Evolutionary conservation across 768 basidiomycete species (phyloP), one percentile per base, ranked within the genome.

Genomic region (Floccularia luteovirens): DNA sequence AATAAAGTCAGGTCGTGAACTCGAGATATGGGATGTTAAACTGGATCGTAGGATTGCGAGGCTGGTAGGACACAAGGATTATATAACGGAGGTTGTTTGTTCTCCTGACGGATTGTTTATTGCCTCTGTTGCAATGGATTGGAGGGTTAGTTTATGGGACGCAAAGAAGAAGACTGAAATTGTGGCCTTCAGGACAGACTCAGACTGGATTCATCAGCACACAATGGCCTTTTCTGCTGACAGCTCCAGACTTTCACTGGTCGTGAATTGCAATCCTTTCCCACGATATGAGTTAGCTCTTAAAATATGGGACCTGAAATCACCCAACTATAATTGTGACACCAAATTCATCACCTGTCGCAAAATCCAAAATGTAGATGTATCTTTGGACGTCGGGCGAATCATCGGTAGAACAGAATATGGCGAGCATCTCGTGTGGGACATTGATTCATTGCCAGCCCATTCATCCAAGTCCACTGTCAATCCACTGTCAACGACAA

Each of bases 201-300:
- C 14, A n/a, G 24, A 20, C 17, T 14, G 4, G 12, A 40, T 51
- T 16, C 13, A 10, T 10, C 44, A n/a, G n/a, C n/a, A n/a, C n/a
- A n/a, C 39, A 2, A 45, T 47, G 24, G 39, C 43, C 13, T 49
- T 50, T 32, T 50, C 50, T 6, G 38, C 49, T 13, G 43, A 51
- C 40, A 49, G 46, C 5, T 36, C n/a, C 12, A 19, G 38, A 2
- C 27, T 51, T 5, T 42, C 31, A 2, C 39, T 40, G 11, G 41
- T 28, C 10, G 50, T 43, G 2, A 24, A 19, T 3, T 46, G 48
- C 40, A 31, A 30, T n/a, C n/a, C n/a, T n/a, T n/a, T n/a, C n/a
- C n/a, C n/a, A n/a, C n/a, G n/a, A n/a, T n/a, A n/a, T n/a, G n/a
- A n/a, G n/a, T n/a, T n/a, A n/a, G 45, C 47, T 2, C 28, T 50